Evolutionary conservation across 2,329 filamentous ascomycete species (phyloP).

Genomic region (Alternaria rosae): DNA sequence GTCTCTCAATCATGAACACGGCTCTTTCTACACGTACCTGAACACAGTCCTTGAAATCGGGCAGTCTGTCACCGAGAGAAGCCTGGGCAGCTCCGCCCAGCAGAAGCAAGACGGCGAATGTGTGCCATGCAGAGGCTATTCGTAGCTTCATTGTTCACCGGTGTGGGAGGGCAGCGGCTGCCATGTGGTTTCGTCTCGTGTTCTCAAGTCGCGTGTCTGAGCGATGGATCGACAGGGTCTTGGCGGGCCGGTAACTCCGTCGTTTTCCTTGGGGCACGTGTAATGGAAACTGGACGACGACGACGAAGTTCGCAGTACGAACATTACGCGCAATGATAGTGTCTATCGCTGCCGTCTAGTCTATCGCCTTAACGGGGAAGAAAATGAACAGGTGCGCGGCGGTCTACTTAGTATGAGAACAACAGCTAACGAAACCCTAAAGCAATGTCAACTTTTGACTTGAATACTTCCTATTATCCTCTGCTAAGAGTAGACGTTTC

Average conservation of each 20-base stretch:
- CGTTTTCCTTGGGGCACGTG: neutral
- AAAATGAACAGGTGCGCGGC: neutral
- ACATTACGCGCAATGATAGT: neutral
- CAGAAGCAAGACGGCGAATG: constrained; percentile 36
- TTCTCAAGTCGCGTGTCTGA: constrained; percentile 5
- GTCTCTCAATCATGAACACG: neutral
- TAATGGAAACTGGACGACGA: neutral
- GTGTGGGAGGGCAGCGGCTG: neutral
- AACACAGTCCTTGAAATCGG: constrained; percentile 87
- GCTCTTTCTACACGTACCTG: constrained; percentile 63
- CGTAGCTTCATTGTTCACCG: constrained; percentile 37
- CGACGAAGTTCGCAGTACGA: neutral
- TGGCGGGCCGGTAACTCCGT: constrained; percentile 9
- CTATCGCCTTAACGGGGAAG: neutral
- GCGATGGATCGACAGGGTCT: constrained; percentile 12
- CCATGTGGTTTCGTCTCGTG: constrained; percentile 1
- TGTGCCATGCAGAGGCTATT: constrained; percentile 32
- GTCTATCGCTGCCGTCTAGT: neutral
- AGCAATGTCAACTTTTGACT: no score
- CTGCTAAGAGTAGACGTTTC: no score
- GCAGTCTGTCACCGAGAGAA: constrained; percentile 82
- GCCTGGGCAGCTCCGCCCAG: constrained; percentile 60
- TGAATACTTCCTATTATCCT: no score
- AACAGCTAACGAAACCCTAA: neutral
- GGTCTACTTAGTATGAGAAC: neutral